These are phyloP conservation scores for Rhizopogon rudus DNA, from an alignment of 768 basidiomycete species.

Conservation along the genomic window DNA sequence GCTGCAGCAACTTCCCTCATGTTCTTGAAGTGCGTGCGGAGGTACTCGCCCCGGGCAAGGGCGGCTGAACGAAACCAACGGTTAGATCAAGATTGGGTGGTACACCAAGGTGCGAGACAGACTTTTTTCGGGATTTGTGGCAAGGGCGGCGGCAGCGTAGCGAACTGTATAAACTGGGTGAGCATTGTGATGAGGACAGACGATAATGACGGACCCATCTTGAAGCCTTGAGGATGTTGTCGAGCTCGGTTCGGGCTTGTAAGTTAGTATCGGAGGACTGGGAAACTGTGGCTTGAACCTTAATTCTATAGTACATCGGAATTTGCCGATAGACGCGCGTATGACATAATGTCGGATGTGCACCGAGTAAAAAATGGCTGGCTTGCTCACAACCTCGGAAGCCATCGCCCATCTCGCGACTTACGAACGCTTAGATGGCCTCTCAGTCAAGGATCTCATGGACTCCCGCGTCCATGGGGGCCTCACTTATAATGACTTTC, in stretches of 20 bases:
- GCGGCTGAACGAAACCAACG: constrained; percentile 52
- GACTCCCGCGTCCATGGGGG: constrained; percentile 82
- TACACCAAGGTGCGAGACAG: constrained; percentile 24
- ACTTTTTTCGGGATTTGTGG: constrained; percentile 96
- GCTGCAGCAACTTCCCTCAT: constrained; percentile 99
- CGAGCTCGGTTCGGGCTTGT: constrained; percentile 29
- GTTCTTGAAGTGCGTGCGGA: constrained; percentile 99
- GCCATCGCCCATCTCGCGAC: constrained; percentile 74
- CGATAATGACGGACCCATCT: constrained; percentile 52
- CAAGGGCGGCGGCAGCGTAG: constrained; percentile 85
- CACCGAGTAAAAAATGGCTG: neutral
- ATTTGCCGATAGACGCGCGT: constrained; percentile 9
- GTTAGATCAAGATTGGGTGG: constrained; percentile 8
- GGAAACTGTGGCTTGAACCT: constrained; percentile 27
- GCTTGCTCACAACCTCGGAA: constrained; percentile 48
- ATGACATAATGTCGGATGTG: neutral
- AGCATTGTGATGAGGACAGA: constrained; percentile 5
- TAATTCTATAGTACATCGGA: constrained; percentile 25
- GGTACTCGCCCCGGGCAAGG: constrained; percentile 92
- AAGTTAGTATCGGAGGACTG: constrained; percentile 56
- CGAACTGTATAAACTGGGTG: constrained; percentile 58
- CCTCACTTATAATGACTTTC: constrained; percentile 96
- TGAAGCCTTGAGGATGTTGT: constrained; percentile 39
- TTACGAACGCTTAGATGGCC: constrained; percentile 78
- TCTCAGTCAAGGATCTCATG: constrained; percentile 82